Base-by-base conservation (phyloP, 371 early-diverging fungal genomes). In the Entomophthora muscae region DNA sequence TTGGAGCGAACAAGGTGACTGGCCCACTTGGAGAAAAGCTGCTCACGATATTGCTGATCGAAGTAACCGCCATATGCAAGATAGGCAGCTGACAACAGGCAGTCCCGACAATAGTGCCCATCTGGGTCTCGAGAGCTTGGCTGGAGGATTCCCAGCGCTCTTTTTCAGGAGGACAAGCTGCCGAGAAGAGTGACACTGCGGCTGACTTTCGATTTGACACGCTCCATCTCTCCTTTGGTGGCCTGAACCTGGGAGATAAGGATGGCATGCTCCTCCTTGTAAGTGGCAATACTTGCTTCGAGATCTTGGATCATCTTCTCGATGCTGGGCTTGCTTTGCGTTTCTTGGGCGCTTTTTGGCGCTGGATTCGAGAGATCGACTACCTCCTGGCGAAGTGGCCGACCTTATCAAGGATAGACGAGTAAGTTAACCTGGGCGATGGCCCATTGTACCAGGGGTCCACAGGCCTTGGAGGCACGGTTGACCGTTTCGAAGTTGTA, bases 71-170 rank as follows among this genome's bases (percentile, higher is more conserved):
- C 91, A 71, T 98, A 98, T 0, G 97, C 90, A 63, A 97, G 71
- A 75, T 95, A 93, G 1, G 95, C 97, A 1, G 93, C 79, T 0
- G 91, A 82, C 42, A 98, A 72, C 31, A 98, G 69, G n/a, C 91
- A 92, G 69, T 98, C 98, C 99, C 99, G n/a, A 93, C 91, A 62
- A 98, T 89, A 13, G 97, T 97, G 10, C 85, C 88, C 95, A 98
- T 95, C 74, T 97, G 95, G 21, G 81, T 84, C 61, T 86, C 92
- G 69, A 98, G 96, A 7, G 93, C 83, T 63, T 88, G 84, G 66
- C 93, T 90, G 26, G 93, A 86, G 23, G 74, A 69, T 67, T 87
- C 86, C 99, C 99, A 98, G 67, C 99, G 88, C 33, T 78, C 82
- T 66, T 86, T 89, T 77, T 98, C 99, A n/a, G 23, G 93, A 90